phyloP scores from a whole-genome alignment of 768 basidiomycete species.

The Podaxis carcinomalis region DNA sequence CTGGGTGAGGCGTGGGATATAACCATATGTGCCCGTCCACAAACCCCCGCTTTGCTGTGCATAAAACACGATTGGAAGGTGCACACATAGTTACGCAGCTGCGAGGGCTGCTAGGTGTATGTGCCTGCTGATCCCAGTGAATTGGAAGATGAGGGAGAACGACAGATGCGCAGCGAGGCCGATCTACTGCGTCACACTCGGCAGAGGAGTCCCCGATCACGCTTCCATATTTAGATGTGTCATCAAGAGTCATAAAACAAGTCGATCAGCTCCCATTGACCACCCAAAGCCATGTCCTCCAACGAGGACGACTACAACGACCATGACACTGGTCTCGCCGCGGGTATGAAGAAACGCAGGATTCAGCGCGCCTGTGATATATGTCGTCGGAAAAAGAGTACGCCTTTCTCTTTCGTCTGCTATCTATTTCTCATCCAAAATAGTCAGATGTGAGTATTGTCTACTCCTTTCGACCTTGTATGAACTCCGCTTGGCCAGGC shows the following conservation, averaged over 20 bases:
- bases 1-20: neutral
- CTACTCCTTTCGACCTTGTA: neutral
- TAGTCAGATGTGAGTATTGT: constrained; percentile 58
- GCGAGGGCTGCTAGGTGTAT: neutral
- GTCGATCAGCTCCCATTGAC: neutral
- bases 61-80: neutral
- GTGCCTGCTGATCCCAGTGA: neutral
- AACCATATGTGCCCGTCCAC: neutral
- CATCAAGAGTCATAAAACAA: constrained; percentile 1
- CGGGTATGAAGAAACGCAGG: constrained; percentile 59
- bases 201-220: neutral
- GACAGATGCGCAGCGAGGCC: neutral
- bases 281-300: constrained; percentile 46
- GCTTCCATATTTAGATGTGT: neutral
- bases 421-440: neutral
- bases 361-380: constrained; percentile 80
- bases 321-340: constrained; percentile 26
- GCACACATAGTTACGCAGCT: neutral
- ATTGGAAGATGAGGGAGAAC: neutral
- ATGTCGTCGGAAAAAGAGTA: constrained; percentile 82
- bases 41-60: neutral
- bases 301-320: constrained; percentile 62
- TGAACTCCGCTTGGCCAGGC: constrained; percentile 29
- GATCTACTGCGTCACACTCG: constrained; percentile 2
- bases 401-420: constrained; percentile 16